Evolutionary conservation across 176 grass and related monocot species (phyloP), one percentile per base, ranked within the genome.

Genomic region (Musa schizocarpa): DNA sequence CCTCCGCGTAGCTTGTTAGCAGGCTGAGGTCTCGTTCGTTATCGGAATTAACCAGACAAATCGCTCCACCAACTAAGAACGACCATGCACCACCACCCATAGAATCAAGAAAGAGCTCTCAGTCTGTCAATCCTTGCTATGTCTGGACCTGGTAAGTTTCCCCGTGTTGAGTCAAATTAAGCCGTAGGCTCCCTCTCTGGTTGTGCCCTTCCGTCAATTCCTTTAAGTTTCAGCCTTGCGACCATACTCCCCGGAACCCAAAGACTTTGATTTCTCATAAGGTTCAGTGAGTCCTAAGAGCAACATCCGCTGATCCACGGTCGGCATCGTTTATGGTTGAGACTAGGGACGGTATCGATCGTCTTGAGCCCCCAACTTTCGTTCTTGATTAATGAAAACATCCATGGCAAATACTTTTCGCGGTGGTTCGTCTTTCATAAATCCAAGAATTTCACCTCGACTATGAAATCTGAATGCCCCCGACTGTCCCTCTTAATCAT

Each of bases 1-100:
- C 76, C 82, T 93, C 84, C 58, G 77, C 87, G 82, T 87, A 87
- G 91, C 87, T 92, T 88, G 83, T 92, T 92, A 92, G 83, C 54
- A 92, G 74, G 85, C 77, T 88, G 65, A 92, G 86, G 84, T 87
- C 85, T 82, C 85, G 85, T 87, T 87, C 71, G 85, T 87, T 87
- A 87, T 82, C 85, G 75, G 75, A 87, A 87, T 87, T 87, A 87
- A 87, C 80, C 76, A 82, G 80, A 82, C 85, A 87, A 87, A 87
- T 87, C 71, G 75, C 80, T 87, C 85, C 85, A 90, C 83, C 87
- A 89, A 82, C 86, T 82, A 88, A 77, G 85, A 83, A 87, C 13
- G 58, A 1, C 58, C 76, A 80, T 76, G 72, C 80, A 80, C 80
- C 81, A 83, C 81, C 77, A 80, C 65, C 80, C 85, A 83, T 75